phyloP scores from a whole-genome alignment of 768 basidiomycete genomes.

The Lactarius hatsudake region DNA sequence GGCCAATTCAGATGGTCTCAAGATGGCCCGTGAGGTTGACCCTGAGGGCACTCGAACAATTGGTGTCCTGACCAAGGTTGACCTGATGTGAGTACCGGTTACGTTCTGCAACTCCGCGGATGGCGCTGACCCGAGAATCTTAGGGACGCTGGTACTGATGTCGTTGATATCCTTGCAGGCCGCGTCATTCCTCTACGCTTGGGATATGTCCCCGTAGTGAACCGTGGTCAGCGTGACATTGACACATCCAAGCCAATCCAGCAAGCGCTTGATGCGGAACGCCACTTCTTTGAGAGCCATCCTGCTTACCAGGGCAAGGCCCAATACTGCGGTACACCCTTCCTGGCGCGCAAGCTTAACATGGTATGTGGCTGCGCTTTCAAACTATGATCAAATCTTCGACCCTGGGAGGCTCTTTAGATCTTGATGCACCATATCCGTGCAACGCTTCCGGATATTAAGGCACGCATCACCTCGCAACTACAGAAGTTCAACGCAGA shows the following conservation, averaged over 20 bases:
- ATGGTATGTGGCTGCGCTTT: constrained; percentile 52
- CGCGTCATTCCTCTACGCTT: constrained; percentile 93
- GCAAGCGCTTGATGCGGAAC: constrained; percentile 84
- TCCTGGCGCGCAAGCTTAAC: constrained; percentile 92
- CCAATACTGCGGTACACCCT: constrained; percentile 96
- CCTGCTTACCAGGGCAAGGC: constrained; percentile 90
- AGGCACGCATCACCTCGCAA: constrained; percentile 88
- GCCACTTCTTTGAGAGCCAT: constrained; percentile 93
- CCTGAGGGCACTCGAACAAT: constrained; percentile 96
- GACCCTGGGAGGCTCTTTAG: constrained; percentile 39
- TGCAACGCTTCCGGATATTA: constrained; percentile 97
- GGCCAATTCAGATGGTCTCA: constrained; percentile 97
- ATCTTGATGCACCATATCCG: constrained; percentile 99
- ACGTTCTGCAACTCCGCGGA: constrained; percentile 16
- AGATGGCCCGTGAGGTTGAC: constrained; percentile 95
- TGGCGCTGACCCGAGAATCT: constrained; percentile 17
- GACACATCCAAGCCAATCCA: constrained; percentile 83
- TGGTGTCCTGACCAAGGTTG: constrained; percentile 97
- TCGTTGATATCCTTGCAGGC: constrained; percentile 97
- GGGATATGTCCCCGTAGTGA: constrained; percentile 98
- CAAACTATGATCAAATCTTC: neutral
- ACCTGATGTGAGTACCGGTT: constrained; percentile 74
- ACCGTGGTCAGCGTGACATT: constrained; percentile 97
- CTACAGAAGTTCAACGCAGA: constrained; percentile 86
- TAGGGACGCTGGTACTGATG: constrained; percentile 97